Evolutionary conservation across 2,329 filamentous ascomycete species (phyloP).

Genomic region (Periconia sp.): DNA sequence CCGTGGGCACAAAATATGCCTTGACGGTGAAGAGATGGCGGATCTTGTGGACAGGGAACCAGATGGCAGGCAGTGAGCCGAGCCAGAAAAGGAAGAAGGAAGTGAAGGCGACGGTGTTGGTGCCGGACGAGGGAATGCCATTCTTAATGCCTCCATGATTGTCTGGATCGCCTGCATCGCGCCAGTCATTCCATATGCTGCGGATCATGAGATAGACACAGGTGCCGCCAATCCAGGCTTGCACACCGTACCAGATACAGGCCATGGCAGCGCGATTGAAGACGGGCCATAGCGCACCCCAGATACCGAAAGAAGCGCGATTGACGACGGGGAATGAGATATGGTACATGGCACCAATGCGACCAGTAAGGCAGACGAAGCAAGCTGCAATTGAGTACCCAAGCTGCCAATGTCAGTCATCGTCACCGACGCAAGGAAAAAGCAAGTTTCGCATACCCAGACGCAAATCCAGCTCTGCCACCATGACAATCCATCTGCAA

Average conservation of each 20-base stretch:
- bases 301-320: constrained; percentile 83
- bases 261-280: constrained; percentile 89
- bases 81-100: constrained; percentile 91
- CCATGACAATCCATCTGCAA: constrained; percentile 79
- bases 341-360: constrained; percentile 86
- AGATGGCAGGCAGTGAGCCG: constrained; percentile 79
- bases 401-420: constrained; percentile 41
- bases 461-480: constrained; percentile 84
- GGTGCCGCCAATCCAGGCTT: constrained; percentile 79
- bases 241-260: constrained; percentile 87
- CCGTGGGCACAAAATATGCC: constrained; percentile 79
- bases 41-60: constrained; percentile 88
- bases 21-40: constrained; percentile 92
- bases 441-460: constrained; percentile 56
- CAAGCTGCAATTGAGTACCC: constrained; percentile 78
- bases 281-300: constrained; percentile 87
- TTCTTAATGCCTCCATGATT: constrained; percentile 63
- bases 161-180: constrained; percentile 41
- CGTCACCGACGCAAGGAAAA: background rate
- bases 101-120: constrained; percentile 75
- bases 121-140: constrained; percentile 71
- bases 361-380: constrained; percentile 75
- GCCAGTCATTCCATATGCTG: constrained; percentile 77
- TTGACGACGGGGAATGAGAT: constrained; percentile 85
- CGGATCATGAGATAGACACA: constrained; percentile 91